Evolutionary conservation across 202 grass and related monocot species (phyloP).

Genomic region (Eragrostis tef): DNA sequence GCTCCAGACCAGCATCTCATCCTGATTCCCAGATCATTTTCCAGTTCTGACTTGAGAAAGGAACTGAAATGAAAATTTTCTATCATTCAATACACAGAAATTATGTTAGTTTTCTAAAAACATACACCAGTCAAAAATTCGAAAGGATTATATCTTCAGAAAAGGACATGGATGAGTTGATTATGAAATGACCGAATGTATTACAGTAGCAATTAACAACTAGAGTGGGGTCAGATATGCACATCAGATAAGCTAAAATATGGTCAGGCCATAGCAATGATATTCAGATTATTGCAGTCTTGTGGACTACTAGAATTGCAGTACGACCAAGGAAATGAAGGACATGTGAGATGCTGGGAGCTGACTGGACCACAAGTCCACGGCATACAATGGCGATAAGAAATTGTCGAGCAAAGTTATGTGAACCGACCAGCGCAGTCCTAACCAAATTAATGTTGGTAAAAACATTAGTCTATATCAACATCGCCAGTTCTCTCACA

Average conservation of each 20-base stretch:
- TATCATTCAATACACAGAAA: no score
- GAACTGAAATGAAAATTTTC: neutral
- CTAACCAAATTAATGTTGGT: neutral
- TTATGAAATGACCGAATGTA: neutral
- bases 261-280: neutral
- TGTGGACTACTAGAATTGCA: slow-evolving; percentile 11
- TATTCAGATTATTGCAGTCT: neutral
- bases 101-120: no score
- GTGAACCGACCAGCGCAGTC: no score
- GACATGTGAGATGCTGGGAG: slow-evolving; percentile 17
- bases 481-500: neutral
- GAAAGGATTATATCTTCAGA: neutral
- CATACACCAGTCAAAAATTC: no score
- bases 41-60: neutral
- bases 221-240: neutral
- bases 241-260: slow-evolving; percentile 5
- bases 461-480: neutral
- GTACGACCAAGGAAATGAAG: slow-evolving; percentile 36
- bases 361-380: slow-evolving; percentile 17
- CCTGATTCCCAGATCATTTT: neutral
- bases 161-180: neutral
- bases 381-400: slow-evolving; percentile 13
- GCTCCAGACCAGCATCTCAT: slow-evolving; percentile 22
- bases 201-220: neutral
- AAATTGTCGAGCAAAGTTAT: neutral